Conservation (phyloP, 1,284 basidiomycete species). For the Moesziomyces sp. region DNA sequence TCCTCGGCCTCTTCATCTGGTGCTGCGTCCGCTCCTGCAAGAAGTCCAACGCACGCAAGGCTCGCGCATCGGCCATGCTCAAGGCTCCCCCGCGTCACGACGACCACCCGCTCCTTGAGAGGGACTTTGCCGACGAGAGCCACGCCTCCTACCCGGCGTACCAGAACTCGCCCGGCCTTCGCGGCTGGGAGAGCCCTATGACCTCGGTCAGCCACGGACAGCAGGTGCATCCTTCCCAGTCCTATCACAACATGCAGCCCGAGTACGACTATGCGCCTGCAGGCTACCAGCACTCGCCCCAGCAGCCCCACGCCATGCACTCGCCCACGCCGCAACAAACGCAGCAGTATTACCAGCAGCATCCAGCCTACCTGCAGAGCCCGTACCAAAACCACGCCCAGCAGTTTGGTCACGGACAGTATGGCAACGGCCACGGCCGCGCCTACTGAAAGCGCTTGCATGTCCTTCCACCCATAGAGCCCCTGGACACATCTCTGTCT, state of each 20-base stretch:
- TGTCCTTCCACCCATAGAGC: no score
- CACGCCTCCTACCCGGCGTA: slow-evolving; percentile 26
- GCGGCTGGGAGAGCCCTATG: slow-evolving; percentile 38
- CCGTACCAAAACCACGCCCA: slow-evolving; percentile 13
- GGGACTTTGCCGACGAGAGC: slow-evolving; percentile 18
- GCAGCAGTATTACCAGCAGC: slow-evolving; percentile 23
- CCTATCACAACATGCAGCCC: slow-evolving; percentile 14
- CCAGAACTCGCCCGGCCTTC: slow-evolving; percentile 21
- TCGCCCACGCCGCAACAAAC: slow-evolving; percentile 10
- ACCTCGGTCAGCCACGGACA: slow-evolving; percentile 37
- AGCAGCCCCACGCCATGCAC: slow-evolving; percentile 9
- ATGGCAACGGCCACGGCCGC: slow-evolving; percentile 5
- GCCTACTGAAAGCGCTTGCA: slow-evolving; percentile 9
- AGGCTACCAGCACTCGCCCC: slow-evolving; percentile 1
- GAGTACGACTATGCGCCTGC: slow-evolving; percentile 16
- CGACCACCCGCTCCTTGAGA: slow-evolving; percentile 28
- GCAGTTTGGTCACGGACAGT: neutral
- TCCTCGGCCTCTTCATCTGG: slow-evolving; percentile 43
- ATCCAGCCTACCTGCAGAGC: slow-evolving; percentile 18
- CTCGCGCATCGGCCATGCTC: slow-evolving; percentile 18
- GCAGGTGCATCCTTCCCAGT: slow-evolving; percentile 18
- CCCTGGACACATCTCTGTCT: no score
- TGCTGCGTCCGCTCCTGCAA: slow-evolving; percentile 43
- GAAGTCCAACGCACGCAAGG: slow-evolving; percentile 39
- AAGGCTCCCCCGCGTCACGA: slow-evolving; percentile 31